Evolutionary conservation across 2,329 filamentous ascomycete genomes (phyloP), one percentile per base, ranked within the genome.

Genomic region (Botryotinia narcissicola): DNA sequence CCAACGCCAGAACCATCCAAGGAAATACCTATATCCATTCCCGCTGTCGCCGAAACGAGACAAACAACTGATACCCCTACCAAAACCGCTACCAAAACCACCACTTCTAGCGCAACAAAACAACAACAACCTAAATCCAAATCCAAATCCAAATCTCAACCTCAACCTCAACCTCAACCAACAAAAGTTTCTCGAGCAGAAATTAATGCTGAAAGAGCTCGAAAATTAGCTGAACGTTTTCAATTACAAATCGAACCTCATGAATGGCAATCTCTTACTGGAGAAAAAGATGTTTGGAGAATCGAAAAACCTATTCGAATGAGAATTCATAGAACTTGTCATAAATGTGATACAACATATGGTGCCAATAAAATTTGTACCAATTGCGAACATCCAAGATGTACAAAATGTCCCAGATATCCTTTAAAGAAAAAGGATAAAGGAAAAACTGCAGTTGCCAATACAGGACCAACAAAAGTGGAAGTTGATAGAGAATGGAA

Each of bases 241-340:
- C 78, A 80, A 14, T 74, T 84, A 22, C 77, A 78, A 32, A 78
- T 83, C 54, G 80, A 81, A n/a, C 77, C 80, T 20, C 74, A 79
- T 42, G 79, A 82, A 57, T 81, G 78, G 78, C 48, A 74, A 22
- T 68, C 74, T 4, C 63, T 64, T 32, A 64, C 75, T 70, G 70
- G 74, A 35, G 75, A 79, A 62, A 74, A 84, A 73, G 76, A 78
- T 42, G 74, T 75, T 7, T 75, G 73, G 63, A 90, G 92, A 61
- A 87, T 93, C 72, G 90, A 93, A 81, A 94, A 93, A 84, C 88
- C 91, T 20, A 92, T 94, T 77, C 90, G 92, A 74, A 92, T 95
- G 88, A 90, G 92, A 71, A 88, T 94, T 71, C 92, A 93, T 81
- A 89, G 91, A 77, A 91, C 88, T 75, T 98, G 95, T 82, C 95